phyloP scores from a whole-genome alignment of 23 red algal genomes.

The Chondrus crispus region DNA sequence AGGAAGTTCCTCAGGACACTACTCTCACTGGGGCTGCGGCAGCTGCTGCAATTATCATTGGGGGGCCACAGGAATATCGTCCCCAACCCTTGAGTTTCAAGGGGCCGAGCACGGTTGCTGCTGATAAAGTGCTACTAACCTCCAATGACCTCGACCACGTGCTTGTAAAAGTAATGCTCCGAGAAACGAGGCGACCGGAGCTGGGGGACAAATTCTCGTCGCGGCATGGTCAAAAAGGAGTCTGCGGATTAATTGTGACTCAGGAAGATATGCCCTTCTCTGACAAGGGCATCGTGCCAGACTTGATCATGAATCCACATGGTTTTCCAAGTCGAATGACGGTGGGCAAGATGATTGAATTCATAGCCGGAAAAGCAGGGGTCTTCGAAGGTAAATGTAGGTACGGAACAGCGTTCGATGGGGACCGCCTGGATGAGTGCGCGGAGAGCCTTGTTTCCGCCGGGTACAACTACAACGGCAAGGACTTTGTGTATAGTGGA shows the following conservation, averaged over 20 bases:
- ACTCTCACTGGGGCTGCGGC: background rate
- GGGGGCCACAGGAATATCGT: constrained; percentile 11
- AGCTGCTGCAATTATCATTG: background rate
- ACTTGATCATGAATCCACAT: constrained; percentile 98
- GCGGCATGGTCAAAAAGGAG: constrained; percentile 97
- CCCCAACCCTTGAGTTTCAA: constrained; percentile 64
- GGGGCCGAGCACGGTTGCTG: constrained; percentile 37
- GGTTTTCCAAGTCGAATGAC: constrained; percentile 97
- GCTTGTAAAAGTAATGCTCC: constrained; percentile 86
- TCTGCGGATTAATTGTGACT: constrained; percentile 75
- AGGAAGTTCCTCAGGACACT: constrained; percentile 59
- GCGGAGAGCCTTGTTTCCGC: constrained; percentile 54
- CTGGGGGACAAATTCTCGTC: constrained; percentile 99
- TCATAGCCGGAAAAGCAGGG: constrained; percentile 89
- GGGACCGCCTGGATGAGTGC: constrained; percentile 67
- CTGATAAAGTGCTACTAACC: constrained; percentile 75
- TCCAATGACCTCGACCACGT: constrained; percentile 65
- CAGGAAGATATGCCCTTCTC: constrained; percentile 94
- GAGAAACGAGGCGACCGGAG: constrained; percentile 82
- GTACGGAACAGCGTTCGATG: constrained; percentile 89
- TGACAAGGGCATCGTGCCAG: constrained; percentile 88
- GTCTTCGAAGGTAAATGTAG: constrained; percentile 76
- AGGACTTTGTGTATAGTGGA: constrained; percentile 93
- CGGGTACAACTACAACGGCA: constrained; percentile 91
- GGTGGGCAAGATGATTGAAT: constrained; percentile 97